These are phyloP conservation scores for Phoma sp. DNA, from an alignment of 2,329 filamentous ascomycete genomes.

Conservation along the genomic window DNA sequence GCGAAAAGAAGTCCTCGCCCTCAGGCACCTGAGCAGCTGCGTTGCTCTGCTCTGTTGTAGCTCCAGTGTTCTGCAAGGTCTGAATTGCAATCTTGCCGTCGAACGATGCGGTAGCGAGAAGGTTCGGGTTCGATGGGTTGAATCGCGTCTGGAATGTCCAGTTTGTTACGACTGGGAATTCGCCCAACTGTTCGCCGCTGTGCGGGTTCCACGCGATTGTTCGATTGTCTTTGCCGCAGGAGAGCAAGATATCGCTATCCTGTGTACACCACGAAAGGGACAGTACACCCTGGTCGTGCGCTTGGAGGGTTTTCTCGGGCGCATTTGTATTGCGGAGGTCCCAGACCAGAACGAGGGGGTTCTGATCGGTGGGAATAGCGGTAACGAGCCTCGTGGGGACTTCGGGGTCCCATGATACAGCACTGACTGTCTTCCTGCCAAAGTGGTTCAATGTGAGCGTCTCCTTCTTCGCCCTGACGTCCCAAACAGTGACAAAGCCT, in stretches of 20 bases:
- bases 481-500: conserved; percentile 98
- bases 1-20: conserved; percentile 95
- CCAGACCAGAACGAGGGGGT: conserved; percentile 90
- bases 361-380: conserved; percentile 86
- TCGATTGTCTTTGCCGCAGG: conserved; percentile 94
- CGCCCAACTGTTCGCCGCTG: conserved; percentile 84
- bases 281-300: conserved; percentile 92
- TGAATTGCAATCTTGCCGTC: conserved; percentile 96
- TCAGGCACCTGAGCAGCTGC: conserved; percentile 71
- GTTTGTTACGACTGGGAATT: conserved; percentile 97
- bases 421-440: conserved; percentile 90
- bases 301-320: conserved; percentile 84
- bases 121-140: conserved; percentile 89
- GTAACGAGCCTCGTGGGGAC: conserved; percentile 92
- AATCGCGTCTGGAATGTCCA: conserved; percentile 98
- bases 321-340: conserved; percentile 95
- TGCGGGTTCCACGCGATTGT: conserved; percentile 97
- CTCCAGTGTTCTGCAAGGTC: conserved; percentile 92
- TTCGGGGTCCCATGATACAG: conserved; percentile 96
- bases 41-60: conserved; percentile 69
- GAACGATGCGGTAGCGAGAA: conserved; percentile 95
- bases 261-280: conserved; percentile 96
- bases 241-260: conserved; percentile 86
- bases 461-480: conserved; percentile 97
- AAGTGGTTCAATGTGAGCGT: conserved; percentile 90